Conservation (phyloP, 352 stramenopile genomes). For the Globisporangium radiosum region DNA sequence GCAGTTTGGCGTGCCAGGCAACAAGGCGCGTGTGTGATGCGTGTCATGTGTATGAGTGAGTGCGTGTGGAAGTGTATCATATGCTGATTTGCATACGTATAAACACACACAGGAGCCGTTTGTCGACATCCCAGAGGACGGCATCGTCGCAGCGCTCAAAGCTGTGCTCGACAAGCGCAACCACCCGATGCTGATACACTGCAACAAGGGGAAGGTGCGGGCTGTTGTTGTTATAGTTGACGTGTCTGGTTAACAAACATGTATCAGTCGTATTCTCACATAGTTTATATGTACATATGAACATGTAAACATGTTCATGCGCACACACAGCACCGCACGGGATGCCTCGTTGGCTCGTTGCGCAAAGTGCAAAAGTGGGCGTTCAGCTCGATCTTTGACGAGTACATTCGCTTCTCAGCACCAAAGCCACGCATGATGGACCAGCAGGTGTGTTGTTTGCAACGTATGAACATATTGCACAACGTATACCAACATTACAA, state of each 20-base stretch:
- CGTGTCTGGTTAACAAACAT: too few species aligned
- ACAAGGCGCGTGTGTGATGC: slow-evolving; percentile 38
- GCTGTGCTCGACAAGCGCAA: slow-evolving; percentile 80
- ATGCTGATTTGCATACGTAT: not conserved
- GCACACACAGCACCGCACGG: slow-evolving; percentile 56
- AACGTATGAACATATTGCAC: not conserved
- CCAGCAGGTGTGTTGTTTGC: slow-evolving; percentile 45
- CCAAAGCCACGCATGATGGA: slow-evolving; percentile 86
- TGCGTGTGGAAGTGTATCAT: not conserved
- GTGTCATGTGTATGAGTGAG: not conserved
- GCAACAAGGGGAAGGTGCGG: slow-evolving; percentile 80
- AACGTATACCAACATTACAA: too few species aligned
- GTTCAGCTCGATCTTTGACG: slow-evolving; percentile 79
- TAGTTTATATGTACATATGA: not conserved
- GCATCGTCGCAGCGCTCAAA: slow-evolving; percentile 66
- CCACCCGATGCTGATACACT: slow-evolving; percentile 85
- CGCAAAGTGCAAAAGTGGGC: slow-evolving; percentile 80
- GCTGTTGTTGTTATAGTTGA: too few species aligned
- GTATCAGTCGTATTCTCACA: too few species aligned
- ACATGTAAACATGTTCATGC: too few species aligned
- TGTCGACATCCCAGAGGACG: slow-evolving; percentile 79
- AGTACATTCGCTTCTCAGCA: slow-evolving; percentile 82
- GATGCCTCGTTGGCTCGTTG: slow-evolving; percentile 69
- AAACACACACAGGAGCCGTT: slow-evolving; percentile 57
- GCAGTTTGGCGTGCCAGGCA: slow-evolving; percentile 80